Percentiles rank a stretch among this genome's conserved stretches.
phyloP scores from a whole-genome alignment of 371 early-diverging fungal species.

The Mucor ambiguus region DNA sequence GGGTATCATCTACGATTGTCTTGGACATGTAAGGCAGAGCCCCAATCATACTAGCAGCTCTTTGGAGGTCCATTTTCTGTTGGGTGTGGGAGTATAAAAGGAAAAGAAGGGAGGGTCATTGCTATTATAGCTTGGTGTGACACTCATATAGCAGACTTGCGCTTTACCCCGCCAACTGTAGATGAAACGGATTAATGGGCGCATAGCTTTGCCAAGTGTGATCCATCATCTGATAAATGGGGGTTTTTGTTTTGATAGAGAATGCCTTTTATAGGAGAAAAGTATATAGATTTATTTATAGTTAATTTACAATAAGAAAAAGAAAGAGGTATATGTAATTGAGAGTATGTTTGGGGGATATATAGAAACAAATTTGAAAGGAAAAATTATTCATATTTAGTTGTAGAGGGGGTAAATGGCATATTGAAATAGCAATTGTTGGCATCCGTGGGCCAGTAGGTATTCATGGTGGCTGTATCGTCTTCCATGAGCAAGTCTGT shows the following conservation, averaged over 20 bases:
- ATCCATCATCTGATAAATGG: constrained; percentile 1
- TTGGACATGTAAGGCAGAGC: constrained; percentile 47
- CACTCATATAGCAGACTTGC: neutral
- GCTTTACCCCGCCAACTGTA: neutral
- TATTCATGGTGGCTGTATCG: constrained; percentile 8
- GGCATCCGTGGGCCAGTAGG: constrained; percentile 13
- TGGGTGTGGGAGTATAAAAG: neutral
- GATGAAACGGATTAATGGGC: neutral
- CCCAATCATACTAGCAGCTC: constrained; percentile 31
- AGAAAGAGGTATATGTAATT: constrained; percentile 2
- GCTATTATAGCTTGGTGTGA: neutral
- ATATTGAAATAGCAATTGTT: neutral
- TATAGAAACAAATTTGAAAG: neutral
- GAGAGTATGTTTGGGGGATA: neutral
- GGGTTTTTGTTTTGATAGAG: neutral
- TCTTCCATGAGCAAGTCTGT: constrained; percentile 12
- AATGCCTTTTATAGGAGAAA: neutral
- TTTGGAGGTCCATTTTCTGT: constrained; percentile 24
- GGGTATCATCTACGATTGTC: constrained; percentile 48
- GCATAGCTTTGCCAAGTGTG: neutral
- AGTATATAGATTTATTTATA: neutral
- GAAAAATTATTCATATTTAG: constrained; percentile 1
- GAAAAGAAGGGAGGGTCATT: too few relatives aligned
- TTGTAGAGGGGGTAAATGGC: neutral
- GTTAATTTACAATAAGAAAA: neutral